Evolutionary conservation across 2,329 filamentous ascomycete species (phyloP).

Genomic region (Diaporthe citrichinensis): DNA sequence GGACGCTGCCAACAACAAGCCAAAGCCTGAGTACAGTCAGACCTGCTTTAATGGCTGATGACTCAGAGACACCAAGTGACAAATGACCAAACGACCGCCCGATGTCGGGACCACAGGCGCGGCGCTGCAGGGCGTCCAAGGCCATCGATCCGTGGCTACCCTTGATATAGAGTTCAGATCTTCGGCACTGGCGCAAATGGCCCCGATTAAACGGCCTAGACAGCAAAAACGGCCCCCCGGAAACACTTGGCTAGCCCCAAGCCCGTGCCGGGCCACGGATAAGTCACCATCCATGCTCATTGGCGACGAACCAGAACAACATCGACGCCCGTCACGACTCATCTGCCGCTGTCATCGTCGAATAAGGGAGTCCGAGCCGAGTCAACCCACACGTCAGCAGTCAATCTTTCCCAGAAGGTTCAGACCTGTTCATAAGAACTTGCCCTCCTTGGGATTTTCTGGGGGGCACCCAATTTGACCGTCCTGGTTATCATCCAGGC

Average conservation of each 20-base stretch:
- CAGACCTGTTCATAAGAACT: background rate
- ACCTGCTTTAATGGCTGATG: background rate
- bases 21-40: background rate
- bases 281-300: conserved; percentile 26
- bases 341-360: conserved; percentile 6
- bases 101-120: conserved; percentile 23
- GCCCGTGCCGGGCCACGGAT: conserved; percentile 9
- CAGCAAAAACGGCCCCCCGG: background rate
- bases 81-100: conserved; percentile 3
- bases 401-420: conserved; percentile 2
- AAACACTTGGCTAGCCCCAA: conserved; percentile 1
- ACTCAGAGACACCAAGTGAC: conserved; percentile 24
- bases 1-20: background rate
- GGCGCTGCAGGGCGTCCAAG: conserved; percentile 9
- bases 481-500: background rate
- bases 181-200: conserved; percentile 17
- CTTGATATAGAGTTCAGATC: conserved; percentile 30
- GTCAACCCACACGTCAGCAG: conserved; percentile 3
- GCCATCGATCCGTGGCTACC: conserved; percentile 26
- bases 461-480: background rate
- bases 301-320: conserved; percentile 15
- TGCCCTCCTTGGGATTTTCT: background rate
- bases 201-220: conserved; percentile 7
- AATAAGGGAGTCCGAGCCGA: background rate
- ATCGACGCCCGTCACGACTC: conserved; percentile 28